Percentiles rank a stretch among this genome's conserved stretches.
These are phyloP conservation scores for Fonsecaea multimorphosa DNA, from an alignment of 2,329 filamentous ascomycete genomes.

Conservation along the genomic window DNA sequence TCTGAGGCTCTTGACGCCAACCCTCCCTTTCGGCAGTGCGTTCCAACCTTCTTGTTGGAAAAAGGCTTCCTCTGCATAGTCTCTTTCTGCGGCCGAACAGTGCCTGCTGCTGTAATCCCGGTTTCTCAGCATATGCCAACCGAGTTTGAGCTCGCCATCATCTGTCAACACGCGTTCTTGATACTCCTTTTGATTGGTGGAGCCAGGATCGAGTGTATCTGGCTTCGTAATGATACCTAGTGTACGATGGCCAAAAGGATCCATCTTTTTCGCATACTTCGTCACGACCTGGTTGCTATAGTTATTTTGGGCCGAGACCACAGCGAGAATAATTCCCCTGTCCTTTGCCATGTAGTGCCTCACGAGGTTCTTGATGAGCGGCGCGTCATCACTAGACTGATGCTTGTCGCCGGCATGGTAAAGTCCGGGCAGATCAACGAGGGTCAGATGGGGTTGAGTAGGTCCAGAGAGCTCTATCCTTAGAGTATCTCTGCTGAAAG, in stretches of 20 bases:
- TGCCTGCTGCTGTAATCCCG: slow-evolving; percentile 45
- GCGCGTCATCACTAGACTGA: slow-evolving; percentile 54
- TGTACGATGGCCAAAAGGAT: slow-evolving; percentile 43
- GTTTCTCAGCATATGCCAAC: slow-evolving; percentile 59
- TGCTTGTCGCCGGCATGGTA: slow-evolving; percentile 53
- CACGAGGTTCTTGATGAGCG: slow-evolving; percentile 55
- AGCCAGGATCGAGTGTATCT: slow-evolving; percentile 42
- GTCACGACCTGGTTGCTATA: slow-evolving; percentile 65
- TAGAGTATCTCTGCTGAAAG: slow-evolving; percentile 46
- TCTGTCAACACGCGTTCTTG: slow-evolving; percentile 40
- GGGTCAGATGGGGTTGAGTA: slow-evolving; percentile 52
- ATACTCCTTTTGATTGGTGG: slow-evolving; percentile 38
- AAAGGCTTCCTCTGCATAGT: slow-evolving; percentile 44
- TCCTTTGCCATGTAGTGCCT: slow-evolving; percentile 49
- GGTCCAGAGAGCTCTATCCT: slow-evolving; percentile 42
- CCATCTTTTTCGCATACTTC: slow-evolving; percentile 50
- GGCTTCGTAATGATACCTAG: slow-evolving; percentile 50
- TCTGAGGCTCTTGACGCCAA: slow-evolving; percentile 44
- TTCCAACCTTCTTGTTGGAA: slow-evolving; percentile 44
- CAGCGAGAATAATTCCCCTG: slow-evolving; percentile 56
- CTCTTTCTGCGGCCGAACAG: slow-evolving; percentile 37
- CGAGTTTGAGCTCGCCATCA: slow-evolving; percentile 48
- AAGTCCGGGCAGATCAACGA: slow-evolving; percentile 64
- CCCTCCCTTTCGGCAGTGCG: slow-evolving; percentile 37
- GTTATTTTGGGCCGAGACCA: slow-evolving; percentile 49